phyloP scores from a whole-genome alignment of 371 early-diverging fungal species.

The Rhizopus microsporus region DNA sequence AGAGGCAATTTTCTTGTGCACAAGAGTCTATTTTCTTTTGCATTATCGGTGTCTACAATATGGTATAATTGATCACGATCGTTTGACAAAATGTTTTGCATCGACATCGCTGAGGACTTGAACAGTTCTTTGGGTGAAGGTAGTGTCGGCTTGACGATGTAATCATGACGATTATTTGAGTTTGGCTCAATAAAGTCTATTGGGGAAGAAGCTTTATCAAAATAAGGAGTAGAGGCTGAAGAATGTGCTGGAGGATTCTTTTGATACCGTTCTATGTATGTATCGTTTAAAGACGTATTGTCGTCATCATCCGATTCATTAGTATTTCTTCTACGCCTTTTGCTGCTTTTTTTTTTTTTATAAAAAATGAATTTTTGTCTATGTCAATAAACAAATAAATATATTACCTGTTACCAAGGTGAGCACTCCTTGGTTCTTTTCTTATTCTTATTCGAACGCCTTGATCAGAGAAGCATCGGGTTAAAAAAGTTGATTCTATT shows the following conservation, averaged over 20 bases:
- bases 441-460: slow-evolving; percentile 34
- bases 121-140: slow-evolving; percentile 12
- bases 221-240: background rate
- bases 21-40: slow-evolving; percentile 8
- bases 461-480: slow-evolving; percentile 33
- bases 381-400: background rate
- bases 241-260: background rate
- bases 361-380: too few relatives aligned
- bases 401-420: slow-evolving; percentile 18
- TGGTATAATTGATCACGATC: background rate
- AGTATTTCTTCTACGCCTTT: slow-evolving; percentile 11
- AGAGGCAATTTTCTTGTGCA: slow-evolving; percentile 14
- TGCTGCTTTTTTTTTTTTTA: background rate
- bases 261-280: background rate
- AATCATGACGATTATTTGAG: background rate
- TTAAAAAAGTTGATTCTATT: slow-evolving; percentile 29
- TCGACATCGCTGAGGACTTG: slow-evolving; percentile 22
- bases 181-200: background rate
- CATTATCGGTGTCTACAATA: slow-evolving; percentile 4
- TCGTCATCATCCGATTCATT: slow-evolving; percentile 16
- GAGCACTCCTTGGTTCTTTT: slow-evolving; percentile 30
- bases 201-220: slow-evolving; percentile 10
- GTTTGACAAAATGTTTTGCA: slow-evolving; percentile 21
- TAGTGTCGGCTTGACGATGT: slow-evolving; percentile 5
- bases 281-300: background rate